Evolutionary conservation across 2,329 filamentous ascomycete species (phyloP).

Genomic region (Monosporascus sp.): DNA sequence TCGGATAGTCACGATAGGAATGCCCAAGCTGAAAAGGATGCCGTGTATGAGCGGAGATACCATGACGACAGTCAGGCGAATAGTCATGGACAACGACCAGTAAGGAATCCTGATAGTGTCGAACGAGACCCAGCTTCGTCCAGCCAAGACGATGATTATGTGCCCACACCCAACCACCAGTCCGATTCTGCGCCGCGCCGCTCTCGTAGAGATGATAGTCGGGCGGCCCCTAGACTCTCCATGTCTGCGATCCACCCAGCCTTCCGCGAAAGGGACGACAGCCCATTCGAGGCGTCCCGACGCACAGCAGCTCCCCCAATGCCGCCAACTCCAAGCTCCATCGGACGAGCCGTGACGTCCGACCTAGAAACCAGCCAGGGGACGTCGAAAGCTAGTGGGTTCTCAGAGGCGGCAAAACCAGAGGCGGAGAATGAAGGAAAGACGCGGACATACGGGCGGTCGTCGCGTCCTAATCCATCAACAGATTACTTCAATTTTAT

Average conservation of each 20-base stretch:
- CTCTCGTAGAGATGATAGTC: background rate
- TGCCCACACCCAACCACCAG: background rate
- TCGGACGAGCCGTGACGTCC: background rate
- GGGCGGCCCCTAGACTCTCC: background rate
- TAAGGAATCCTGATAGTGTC: background rate
- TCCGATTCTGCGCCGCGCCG: background rate
- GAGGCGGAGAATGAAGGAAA: constrained; percentile 5
- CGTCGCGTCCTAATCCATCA: constrained; percentile 14
- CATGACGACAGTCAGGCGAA: background rate
- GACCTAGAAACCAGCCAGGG: background rate
- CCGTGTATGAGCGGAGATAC: background rate
- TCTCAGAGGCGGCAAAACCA: background rate
- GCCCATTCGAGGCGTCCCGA: background rate
- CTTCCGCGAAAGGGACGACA: background rate
- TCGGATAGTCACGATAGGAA: background rate
- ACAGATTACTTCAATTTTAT: constrained; percentile 26
- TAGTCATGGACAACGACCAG: background rate
- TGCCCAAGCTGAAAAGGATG: background rate
- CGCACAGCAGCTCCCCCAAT: background rate
- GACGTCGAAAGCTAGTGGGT: background rate
- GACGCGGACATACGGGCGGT: constrained; percentile 5
- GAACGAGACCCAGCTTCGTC: background rate
- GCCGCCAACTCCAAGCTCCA: background rate
- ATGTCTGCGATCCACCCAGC: background rate
- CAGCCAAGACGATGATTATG: background rate